Evolutionary conservation across 768 basidiomycete species (phyloP).

Genomic region (Russula foetens): DNA sequence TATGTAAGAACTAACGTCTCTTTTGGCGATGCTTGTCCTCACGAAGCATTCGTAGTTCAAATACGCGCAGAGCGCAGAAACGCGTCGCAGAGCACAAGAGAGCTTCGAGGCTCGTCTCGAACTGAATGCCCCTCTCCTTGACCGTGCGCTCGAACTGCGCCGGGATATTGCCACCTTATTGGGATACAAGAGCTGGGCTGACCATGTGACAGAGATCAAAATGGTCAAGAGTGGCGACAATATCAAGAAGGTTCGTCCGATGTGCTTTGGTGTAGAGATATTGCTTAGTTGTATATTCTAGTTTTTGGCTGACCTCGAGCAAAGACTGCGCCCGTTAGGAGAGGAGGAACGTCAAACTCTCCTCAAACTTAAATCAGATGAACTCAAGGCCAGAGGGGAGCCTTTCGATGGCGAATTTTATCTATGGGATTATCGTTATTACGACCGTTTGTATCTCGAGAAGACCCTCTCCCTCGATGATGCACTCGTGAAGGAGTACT

Average conservation of each 20-base stretch:
- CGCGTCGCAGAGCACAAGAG: slow-evolving; percentile 57
- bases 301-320: slow-evolving; percentile 74
- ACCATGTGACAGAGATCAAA: slow-evolving; percentile 76
- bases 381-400: slow-evolving; percentile 49
- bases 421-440: slow-evolving; percentile 81
- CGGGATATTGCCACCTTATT: slow-evolving; percentile 60
- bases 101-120: slow-evolving; percentile 61
- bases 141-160: slow-evolving; percentile 60
- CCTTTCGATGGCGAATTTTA: slow-evolving; percentile 69
- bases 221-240: slow-evolving; percentile 70
- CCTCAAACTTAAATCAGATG: slow-evolving; percentile 66
- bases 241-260: slow-evolving; percentile 43
- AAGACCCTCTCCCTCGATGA: slow-evolving; percentile 64
- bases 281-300: slow-evolving; percentile 22
- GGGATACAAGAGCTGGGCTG: slow-evolving; percentile 74
- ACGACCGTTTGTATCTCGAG: slow-evolving; percentile 59
- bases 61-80: slow-evolving; percentile 63
- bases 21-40: not conserved
- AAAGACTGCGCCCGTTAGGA: slow-evolving; percentile 66
- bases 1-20: slow-evolving; percentile 28
- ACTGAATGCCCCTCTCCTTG: slow-evolving; percentile 63
- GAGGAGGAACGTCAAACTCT: slow-evolving; percentile 57
- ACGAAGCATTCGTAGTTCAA: slow-evolving; percentile 47
- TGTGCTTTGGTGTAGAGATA: not conserved
- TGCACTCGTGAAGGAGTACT: slow-evolving; percentile 77